These are phyloP conservation scores for Papiliotrema fonsecae DNA, from an alignment of 1,284 basidiomycete genomes.

Conservation along the genomic window DNA sequence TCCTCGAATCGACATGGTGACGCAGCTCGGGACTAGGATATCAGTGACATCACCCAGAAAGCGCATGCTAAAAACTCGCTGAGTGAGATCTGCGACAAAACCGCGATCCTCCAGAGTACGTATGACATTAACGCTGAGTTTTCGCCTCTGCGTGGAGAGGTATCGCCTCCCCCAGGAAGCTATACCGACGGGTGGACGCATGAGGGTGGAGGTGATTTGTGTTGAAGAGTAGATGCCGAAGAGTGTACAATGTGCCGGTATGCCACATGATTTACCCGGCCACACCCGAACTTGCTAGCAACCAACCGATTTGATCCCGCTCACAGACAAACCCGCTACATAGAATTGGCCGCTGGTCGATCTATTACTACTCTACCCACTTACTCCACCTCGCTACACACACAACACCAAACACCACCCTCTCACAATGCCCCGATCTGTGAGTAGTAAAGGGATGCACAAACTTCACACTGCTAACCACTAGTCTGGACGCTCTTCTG, in stretches of 20 bases:
- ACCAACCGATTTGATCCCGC: background rate
- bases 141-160: background rate
- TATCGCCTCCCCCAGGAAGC: background rate
- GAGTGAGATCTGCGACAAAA: conserved; percentile 49
- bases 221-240: too few species aligned
- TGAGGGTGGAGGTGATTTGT: too few species aligned
- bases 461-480: conserved; percentile 1
- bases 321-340: background rate
- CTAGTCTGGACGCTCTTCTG: conserved; percentile 34
- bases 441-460: conserved; percentile 9
- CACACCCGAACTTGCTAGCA: too few species aligned
- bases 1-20: conserved; percentile 34
- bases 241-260: too few species aligned
- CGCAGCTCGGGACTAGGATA: conserved; percentile 33
- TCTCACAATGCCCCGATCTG: conserved; percentile 30
- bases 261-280: too few species aligned
- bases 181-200: too few species aligned
- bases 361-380: background rate
- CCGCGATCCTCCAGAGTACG: conserved; percentile 48
- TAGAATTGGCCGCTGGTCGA: background rate
- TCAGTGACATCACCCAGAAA: background rate
- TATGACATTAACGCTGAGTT: conserved; percentile 26
- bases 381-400: background rate
- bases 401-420: background rate
- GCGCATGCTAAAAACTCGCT: conserved; percentile 27